These are phyloP conservation scores for Pythium dissimile DNA, from an alignment of 352 stramenopile genomes.

Conservation along the genomic window DNA sequence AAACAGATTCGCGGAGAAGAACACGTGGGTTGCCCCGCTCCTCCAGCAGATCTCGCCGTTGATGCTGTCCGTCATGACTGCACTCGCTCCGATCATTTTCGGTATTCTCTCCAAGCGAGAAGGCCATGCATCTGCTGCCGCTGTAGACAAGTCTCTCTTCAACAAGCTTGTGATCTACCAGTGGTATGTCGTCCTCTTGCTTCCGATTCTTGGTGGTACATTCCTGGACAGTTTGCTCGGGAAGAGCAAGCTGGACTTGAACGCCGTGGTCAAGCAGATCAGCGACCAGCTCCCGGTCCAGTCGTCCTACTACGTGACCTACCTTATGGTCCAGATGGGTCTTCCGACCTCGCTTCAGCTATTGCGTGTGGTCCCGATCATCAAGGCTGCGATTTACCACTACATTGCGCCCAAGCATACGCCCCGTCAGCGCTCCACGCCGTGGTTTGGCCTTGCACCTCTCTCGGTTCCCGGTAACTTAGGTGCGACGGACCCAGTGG, in stretches of 20 bases:
- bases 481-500: conserved; percentile 46
- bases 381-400: conserved; percentile 78
- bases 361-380: conserved; percentile 69
- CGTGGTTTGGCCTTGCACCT: conserved; percentile 69
- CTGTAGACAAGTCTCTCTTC: conserved; percentile 65
- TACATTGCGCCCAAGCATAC: conserved; percentile 76
- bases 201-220: conserved; percentile 82
- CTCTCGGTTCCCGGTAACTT: conserved; percentile 61
- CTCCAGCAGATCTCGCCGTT: conserved; percentile 75
- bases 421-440: conserved; percentile 54
- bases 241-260: conserved; percentile 28
- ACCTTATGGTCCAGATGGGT: conserved; percentile 73
- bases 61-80: conserved; percentile 76
- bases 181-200: conserved; percentile 75
- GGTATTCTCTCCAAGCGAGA: conserved; percentile 77
- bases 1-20: conserved; percentile 34
- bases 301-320: conserved; percentile 81
- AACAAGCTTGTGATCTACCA: conserved; percentile 84
- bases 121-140: conserved; percentile 62
- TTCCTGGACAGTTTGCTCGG: conserved; percentile 70
- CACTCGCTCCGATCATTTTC: conserved; percentile 82
- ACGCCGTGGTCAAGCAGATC: conserved; percentile 41
- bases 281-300: conserved; percentile 66
- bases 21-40: conserved; percentile 69
- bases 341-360: conserved; percentile 57